These are phyloP conservation scores for Lipomyces chichibuensis DNA, from an alignment of 805 yeast genomes.

Conservation along the genomic window DNA sequence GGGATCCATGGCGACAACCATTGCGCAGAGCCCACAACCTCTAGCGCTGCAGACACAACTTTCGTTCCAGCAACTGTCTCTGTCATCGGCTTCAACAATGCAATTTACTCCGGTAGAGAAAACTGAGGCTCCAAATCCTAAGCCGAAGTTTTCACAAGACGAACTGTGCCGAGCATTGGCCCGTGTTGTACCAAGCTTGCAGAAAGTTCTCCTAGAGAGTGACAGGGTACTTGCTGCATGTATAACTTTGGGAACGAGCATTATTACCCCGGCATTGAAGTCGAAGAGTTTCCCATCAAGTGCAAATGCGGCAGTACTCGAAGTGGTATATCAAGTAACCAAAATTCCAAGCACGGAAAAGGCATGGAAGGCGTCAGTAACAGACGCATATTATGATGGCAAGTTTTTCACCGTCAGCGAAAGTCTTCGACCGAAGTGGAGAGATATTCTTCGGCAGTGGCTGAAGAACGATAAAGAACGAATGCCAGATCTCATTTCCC, in stretches of 20 bases:
- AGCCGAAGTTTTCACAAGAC: slow-evolving; percentile 45
- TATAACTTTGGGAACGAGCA: slow-evolving; percentile 56
- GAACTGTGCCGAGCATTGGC: slow-evolving; percentile 52
- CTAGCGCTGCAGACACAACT: slow-evolving; percentile 22
- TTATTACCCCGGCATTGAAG: slow-evolving; percentile 58
- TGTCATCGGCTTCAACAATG: slow-evolving; percentile 8
- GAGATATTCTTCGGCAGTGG: slow-evolving; percentile 63
- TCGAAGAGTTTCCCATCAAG: slow-evolving; percentile 48
- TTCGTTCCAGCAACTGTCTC: slow-evolving; percentile 18
- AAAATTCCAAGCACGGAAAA: slow-evolving; percentile 48
- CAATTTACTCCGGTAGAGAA: slow-evolving; percentile 10
- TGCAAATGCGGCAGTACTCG: slow-evolving; percentile 50
- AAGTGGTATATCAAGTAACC: slow-evolving; percentile 49
- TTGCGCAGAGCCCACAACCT: slow-evolving; percentile 28
- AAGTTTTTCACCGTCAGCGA: slow-evolving; percentile 53
- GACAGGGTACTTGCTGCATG: slow-evolving; percentile 62
- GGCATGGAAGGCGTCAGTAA: slow-evolving; percentile 65
- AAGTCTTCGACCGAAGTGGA: slow-evolving; percentile 53
- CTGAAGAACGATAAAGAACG: slow-evolving; percentile 63
- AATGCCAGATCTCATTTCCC: slow-evolving; percentile 53
- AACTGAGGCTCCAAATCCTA: slow-evolving; percentile 8
- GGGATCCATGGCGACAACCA: slow-evolving; percentile 35
- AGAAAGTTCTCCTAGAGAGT: slow-evolving; percentile 54
- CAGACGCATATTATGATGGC: slow-evolving; percentile 66
- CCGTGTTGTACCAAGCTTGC: slow-evolving; percentile 49